A percentile compares a stretch with the other conserved stretches of the same genome.
Conservation (phyloP, 2,329 filamentous ascomycete species). For the Sphaerulina vaccinii region DNA sequence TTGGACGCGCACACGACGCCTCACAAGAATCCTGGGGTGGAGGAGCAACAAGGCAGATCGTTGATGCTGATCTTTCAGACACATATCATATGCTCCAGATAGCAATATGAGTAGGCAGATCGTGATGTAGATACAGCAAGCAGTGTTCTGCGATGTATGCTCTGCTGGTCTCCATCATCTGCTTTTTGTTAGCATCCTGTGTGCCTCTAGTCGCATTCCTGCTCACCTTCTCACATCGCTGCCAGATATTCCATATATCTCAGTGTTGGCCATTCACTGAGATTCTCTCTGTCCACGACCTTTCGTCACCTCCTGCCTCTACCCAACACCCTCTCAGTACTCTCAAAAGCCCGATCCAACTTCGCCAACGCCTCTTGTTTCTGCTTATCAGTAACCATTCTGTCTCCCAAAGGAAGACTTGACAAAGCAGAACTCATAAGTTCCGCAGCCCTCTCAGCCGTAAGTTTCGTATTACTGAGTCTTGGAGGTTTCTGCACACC, state of each 20-base stretch:
- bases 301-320: conserved; percentile 18
- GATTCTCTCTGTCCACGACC: too few species aligned
- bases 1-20: background rate
- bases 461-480: conserved; percentile 32
- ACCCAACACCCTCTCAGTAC: conserved; percentile 28
- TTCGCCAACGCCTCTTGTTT: conserved; percentile 47
- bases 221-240: too few species aligned
- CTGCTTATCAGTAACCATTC: conserved; percentile 41
- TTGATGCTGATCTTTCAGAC: background rate
- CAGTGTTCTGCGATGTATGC: too few species aligned
- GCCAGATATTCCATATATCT: too few species aligned
- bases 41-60: background rate
- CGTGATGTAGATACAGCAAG: background rate
- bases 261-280: too few species aligned
- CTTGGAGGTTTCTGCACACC: conserved; percentile 25
- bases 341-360: conserved; percentile 42
- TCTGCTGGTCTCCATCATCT: too few species aligned
- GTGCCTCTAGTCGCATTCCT: too few species aligned
- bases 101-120: too few species aligned
- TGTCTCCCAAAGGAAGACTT: conserved; percentile 44
- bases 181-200: too few species aligned
- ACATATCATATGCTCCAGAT: background rate
- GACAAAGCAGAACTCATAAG: conserved; percentile 50
- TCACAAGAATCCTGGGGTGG: too few species aligned
- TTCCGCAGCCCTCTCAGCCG: conserved; percentile 45